Base-by-base conservation (phyloP, 1,284 basidiomycete species). In the Cronartium ribicola region DNA sequence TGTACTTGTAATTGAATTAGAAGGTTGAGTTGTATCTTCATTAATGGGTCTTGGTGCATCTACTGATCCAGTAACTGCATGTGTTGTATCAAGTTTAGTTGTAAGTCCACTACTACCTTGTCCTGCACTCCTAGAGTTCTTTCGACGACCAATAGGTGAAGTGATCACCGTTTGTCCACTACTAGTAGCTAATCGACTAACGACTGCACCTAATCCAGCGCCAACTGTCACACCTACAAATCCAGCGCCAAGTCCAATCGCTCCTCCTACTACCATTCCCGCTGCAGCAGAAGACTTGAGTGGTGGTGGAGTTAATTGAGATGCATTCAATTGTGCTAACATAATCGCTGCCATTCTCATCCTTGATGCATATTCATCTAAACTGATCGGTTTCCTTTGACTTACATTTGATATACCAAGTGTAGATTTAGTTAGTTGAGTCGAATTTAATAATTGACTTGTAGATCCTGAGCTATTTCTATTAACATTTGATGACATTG, bases 281-380 rank as follows among this genome's bases (percentile, higher is more conserved):
- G 79, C 79, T 0, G 79, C 80, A 48, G 77, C 78, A 0, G 79
- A 77, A 2, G 78, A 76, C 39, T 78, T 75, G 59, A 79, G 76
- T 2, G 74, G 76, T 14, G 76, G 69, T 13, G 78, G 74, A 1
- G 75, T 76, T 20, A 79, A 77, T 61, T 80, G 79, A 76, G 88
- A 94, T 0, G 92, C 88, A 78, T 94, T 97, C 59, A 99, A 86
- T 83, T 99, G 95, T 0, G 95, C 90, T 29, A 99, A 88, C 95
- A 99, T 98, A 78, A 98, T 89, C 3, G 96, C 95, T 0, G 95
- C 95, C 10, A 94, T 98, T 14, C 92, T 88, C 95, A 98, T 98
- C 59, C 95, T 88, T 79, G 97, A 92, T 0, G 95, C 95, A 81
- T 98, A 98, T 78, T 98, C 95, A 79, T 98, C 94, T 40, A 98